Conservation (phyloP, 345 rosid genomes). For the Moringa oleifera region DNA sequence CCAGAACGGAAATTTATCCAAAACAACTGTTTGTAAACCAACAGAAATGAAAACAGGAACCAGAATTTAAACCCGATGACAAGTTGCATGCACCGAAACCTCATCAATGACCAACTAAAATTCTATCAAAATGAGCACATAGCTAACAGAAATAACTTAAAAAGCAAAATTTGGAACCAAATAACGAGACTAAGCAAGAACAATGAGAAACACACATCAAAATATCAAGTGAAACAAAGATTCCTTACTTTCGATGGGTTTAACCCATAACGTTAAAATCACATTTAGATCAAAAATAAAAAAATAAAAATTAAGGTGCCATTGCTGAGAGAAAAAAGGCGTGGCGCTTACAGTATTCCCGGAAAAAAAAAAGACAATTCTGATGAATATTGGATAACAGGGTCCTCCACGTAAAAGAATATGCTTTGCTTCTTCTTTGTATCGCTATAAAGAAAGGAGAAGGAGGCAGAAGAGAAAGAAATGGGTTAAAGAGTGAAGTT, state of each 20-base stretch:
- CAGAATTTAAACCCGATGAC: neutral
- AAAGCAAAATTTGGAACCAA: constrained; percentile 2
- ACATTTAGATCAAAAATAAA: neutral
- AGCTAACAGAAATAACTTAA: neutral
- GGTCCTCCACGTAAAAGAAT: constrained; percentile 8
- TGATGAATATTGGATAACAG: constrained; percentile 2
- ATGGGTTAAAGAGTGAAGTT: no score
- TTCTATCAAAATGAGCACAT: no score
- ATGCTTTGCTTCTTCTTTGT: constrained; percentile 19
- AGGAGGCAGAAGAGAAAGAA: no score
- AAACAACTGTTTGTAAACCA: no score
- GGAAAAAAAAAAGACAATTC: constrained; percentile 2
- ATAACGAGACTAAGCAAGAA: neutral
- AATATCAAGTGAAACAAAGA: neutral
- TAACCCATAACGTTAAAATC: neutral
- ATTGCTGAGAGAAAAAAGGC: constrained; percentile 8
- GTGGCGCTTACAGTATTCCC: constrained; percentile 10
- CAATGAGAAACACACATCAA: neutral
- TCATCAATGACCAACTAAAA: neutral
- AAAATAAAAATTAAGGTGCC: constrained; percentile 3
- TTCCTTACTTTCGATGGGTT: constrained; percentile 19
- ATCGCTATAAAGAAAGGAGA: neutral
- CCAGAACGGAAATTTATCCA: neutral
- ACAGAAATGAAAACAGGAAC: neutral
- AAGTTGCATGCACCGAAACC: neutral